Evolutionary conservation across 495 filamentous ascomycete species (phyloP), one percentile per base, ranked within the genome.

Genomic region (Podospora comata): DNA sequence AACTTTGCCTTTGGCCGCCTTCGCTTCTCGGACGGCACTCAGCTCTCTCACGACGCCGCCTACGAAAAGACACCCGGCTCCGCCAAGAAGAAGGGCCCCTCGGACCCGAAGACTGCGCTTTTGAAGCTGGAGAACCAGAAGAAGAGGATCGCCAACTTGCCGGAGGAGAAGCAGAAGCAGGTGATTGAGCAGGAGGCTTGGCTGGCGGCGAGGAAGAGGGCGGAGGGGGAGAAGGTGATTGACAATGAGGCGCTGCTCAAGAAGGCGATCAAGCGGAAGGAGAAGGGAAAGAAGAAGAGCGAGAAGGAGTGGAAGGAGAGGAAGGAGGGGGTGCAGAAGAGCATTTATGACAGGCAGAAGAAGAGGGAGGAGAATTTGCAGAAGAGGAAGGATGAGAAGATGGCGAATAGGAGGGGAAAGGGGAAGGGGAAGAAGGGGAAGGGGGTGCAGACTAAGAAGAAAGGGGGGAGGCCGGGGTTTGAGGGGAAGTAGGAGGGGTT

Each of bases 251-350:
- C 85, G n/a, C 76, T 98, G 44, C 85, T 99, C 15, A 96, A 96
- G 86, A 97, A 97, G 84, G 92, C 93, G 2, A 80, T 97, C 67
- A 97, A 97, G 85, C 88, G 94, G 69, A 93, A 96, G 79, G 92
- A 96, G 75, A 89, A 88, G 70, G 81, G 85, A 32, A 99, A 98
- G 87, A 90, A 87, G 79, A 96, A 94, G 86, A 93, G 89, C 74
- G 90, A 91, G 77, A 87, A 88, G 69, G 93, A 95, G 78, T 98
- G 96, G 95, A 88, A 84, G 53, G 94, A 96, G 67, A 82, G 95
- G 55, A 79, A 90, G 19, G 88, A 92, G 18, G 88, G 88, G 16
- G 90, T 98, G 23, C 82, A 85, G 32, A 90, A 91, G 77, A 84
- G 88, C 62, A 89, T 92, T 76, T 89, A 91, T 58, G 86, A 91